Evolutionary conservation across 768 basidiomycete species (phyloP), one percentile per base, ranked within the genome.

Genomic region (Calocera viscosa): DNA sequence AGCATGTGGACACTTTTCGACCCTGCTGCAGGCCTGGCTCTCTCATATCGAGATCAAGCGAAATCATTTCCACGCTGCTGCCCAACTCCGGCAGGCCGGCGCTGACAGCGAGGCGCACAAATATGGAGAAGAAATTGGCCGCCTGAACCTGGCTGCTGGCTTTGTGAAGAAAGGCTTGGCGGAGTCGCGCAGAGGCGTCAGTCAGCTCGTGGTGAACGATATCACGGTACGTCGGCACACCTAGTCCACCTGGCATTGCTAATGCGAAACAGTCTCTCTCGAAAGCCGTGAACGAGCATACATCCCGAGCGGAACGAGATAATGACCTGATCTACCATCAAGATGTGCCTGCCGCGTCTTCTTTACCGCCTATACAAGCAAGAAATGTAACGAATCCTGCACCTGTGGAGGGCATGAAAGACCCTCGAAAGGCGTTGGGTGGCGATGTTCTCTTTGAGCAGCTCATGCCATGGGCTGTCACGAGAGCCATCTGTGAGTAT

Each of bases 301-400:
- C 89, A 35, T 76, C 79, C 2, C 83, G 91, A 16, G 90, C 94
- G 0, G 84, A 88, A 69, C 84, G 91, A 34, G 95, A 98, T 75
- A 99, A 99, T 74, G 90, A 95, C 75, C 79, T 96, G 7, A 96
- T 99, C 40, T 99, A 97, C 77, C 92, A 96, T 71, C 82, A 91
- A 64, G 87, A 91, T 66, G 80, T 95, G 0, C 93, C 94, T 0
- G 79, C 92, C 0, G 71, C 83, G 2, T 84, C 88, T 1, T 82
- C 86, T 17, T 82, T 96, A 7, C 77, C 86, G 0, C 73, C 81
- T 0, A 85, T 97, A 64, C 78, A 80, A 33, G 84, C 84, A 39
- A 84, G 85, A 1, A 76, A 82, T 11, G 83, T 97, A 73, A 89
- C 86, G 35, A 82, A 85, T 68, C 75, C 85, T 1, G 81, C 76